These are phyloP conservation scores for Saturnispora bothae DNA, from an alignment of 805 yeast genomes.

Conservation along the genomic window DNA sequence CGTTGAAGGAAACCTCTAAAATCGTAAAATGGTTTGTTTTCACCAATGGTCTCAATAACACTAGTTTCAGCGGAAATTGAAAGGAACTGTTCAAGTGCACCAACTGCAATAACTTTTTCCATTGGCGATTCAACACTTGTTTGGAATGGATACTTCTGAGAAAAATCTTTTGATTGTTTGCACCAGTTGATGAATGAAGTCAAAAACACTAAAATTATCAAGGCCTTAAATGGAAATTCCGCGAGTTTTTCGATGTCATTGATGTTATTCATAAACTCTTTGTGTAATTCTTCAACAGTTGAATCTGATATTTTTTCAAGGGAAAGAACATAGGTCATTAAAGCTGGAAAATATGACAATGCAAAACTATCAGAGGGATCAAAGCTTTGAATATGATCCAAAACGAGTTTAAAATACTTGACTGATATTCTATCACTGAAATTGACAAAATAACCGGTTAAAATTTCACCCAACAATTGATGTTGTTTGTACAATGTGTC, in stretches of 20 bases:
- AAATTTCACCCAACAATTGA: constrained; percentile 58
- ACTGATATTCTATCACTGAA: constrained; percentile 20
- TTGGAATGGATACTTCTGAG: constrained; percentile 37
- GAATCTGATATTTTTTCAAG: constrained; percentile 27
- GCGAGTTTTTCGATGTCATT: constrained; percentile 33
- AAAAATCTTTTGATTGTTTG: constrained; percentile 36
- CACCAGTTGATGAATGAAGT: constrained; percentile 61
- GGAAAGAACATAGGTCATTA: constrained; percentile 35
- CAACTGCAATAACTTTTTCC: constrained; percentile 46
- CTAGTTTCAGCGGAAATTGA: constrained; percentile 51
- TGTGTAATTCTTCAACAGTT: constrained; percentile 31
- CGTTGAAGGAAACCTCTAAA: constrained; percentile 56
- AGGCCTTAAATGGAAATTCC: constrained; percentile 37
- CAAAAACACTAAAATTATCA: constrained; percentile 41
- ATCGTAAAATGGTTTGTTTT: constrained; percentile 38
- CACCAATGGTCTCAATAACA: constrained; percentile 9
- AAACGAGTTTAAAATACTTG: constrained; percentile 30
- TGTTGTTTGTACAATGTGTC: constrained; percentile 56
- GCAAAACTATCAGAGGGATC: constrained; percentile 54
- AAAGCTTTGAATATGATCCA: constrained; percentile 38
- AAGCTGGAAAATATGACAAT: constrained; percentile 53
- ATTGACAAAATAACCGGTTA: constrained; percentile 37
- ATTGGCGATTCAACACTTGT: constrained; percentile 44
- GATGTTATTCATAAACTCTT: constrained; percentile 27
- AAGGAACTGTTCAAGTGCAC: constrained; percentile 62